phyloP scores from a whole-genome alignment of 805 yeast genomes.

The Candida sonorensis region DNA sequence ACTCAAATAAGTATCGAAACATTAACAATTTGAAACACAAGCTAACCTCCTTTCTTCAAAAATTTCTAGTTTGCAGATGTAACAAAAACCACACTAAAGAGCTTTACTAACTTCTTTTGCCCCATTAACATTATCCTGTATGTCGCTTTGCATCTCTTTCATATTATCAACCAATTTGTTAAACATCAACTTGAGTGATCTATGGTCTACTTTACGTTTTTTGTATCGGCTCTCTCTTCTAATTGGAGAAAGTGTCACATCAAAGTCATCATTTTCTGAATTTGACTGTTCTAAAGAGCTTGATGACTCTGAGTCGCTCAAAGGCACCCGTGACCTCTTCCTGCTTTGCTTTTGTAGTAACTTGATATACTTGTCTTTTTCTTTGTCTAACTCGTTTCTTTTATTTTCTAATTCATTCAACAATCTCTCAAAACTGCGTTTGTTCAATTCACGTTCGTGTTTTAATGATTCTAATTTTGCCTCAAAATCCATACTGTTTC shows the following conservation, averaged over 20 bases:
- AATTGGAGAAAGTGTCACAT: not conserved
- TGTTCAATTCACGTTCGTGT: slow-evolving; percentile 33
- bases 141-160: slow-evolving; percentile 3
- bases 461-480: slow-evolving; percentile 59
- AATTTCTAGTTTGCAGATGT: no score
- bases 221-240: not conserved
- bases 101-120: slow-evolving; percentile 2
- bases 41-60: no score
- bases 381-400: slow-evolving; percentile 20
- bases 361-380: slow-evolving; percentile 19
- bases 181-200: not conserved
- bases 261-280: not conserved
- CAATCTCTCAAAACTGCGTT: slow-evolving; percentile 19
- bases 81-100: no score
- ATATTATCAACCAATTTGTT: slow-evolving; percentile 2
- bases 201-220: not conserved
- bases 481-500: slow-evolving; percentile 61
- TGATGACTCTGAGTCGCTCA: slow-evolving; percentile 3
- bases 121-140: slow-evolving; percentile 1
- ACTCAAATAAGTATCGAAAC: no score
- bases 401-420: slow-evolving; percentile 20
- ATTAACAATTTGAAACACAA: no score
- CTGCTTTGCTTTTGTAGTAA: slow-evolving; percentile 12
- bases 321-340: slow-evolving; percentile 7
- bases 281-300: slow-evolving; percentile 2